These are phyloP conservation scores for Cryphonectria carpinicola DNA, from an alignment of 2,329 filamentous ascomycete genomes.

Conservation along the genomic window DNA sequence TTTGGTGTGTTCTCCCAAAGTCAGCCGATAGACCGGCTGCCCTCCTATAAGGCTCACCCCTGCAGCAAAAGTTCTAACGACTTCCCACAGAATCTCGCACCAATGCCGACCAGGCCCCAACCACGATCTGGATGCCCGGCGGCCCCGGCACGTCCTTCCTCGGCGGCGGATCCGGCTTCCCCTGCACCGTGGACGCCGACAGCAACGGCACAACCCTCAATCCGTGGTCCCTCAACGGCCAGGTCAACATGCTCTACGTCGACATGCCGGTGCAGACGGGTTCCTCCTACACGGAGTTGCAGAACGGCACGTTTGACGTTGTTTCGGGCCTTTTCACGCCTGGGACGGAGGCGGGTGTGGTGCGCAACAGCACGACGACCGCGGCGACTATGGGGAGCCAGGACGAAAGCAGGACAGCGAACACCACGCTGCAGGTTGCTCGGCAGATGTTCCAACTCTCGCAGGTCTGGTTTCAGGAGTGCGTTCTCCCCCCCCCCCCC, in stretches of 20 bases:
- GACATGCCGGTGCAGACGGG: slow-evolving; percentile 58
- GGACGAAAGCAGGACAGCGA: slow-evolving; percentile 47
- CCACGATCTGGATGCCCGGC: slow-evolving; percentile 66
- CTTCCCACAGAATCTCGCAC: slow-evolving; percentile 47
- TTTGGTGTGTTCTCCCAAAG: slow-evolving; percentile 15
- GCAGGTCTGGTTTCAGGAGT: slow-evolving; percentile 58
- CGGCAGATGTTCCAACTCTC: slow-evolving; percentile 58
- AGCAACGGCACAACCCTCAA: slow-evolving; percentile 56
- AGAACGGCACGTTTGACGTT: slow-evolving; percentile 32
- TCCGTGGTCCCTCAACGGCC: slow-evolving; percentile 65
- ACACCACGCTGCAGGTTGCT: slow-evolving; percentile 53
- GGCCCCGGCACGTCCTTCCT: slow-evolving; percentile 63
- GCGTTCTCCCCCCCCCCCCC: not conserved
- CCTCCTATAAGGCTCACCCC: not conserved
- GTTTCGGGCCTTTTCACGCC: slow-evolving; percentile 31
- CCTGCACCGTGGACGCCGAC: slow-evolving; percentile 56
- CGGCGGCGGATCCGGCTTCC: slow-evolving; percentile 55
- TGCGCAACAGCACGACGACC: slow-evolving; percentile 46
- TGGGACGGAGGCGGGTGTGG: slow-evolving; percentile 36
- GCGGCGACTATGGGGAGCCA: slow-evolving; percentile 53
- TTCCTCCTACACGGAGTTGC: slow-evolving; percentile 37
- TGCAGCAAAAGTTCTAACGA: not conserved
- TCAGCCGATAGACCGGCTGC: too few species aligned
- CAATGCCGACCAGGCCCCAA: slow-evolving; percentile 54
- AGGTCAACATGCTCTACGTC: slow-evolving; percentile 71